phyloP scores from a whole-genome alignment of 2,329 filamentous ascomycete species.

The Chaetomium olivaceum region DNA sequence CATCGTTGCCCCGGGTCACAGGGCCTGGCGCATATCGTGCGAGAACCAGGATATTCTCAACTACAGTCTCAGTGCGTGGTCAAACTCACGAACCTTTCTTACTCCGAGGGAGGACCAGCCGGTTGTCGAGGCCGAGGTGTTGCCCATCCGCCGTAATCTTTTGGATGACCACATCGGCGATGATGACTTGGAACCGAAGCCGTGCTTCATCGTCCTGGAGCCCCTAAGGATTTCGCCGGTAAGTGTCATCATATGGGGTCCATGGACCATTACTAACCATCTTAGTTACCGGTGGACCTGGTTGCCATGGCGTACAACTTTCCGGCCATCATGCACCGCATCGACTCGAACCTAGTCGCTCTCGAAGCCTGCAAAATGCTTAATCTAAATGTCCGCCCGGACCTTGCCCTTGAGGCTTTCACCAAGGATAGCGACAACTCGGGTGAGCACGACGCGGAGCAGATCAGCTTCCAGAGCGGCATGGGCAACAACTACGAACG shows the following conservation, averaged over 20 bases:
- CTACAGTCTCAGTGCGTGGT: constrained; percentile 78
- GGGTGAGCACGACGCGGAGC: constrained; percentile 67
- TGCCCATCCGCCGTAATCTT: constrained; percentile 79
- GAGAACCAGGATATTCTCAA: constrained; percentile 66
- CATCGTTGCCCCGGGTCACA: constrained; percentile 51
- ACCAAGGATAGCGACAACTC: constrained; percentile 91
- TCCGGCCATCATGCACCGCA: constrained; percentile 78
- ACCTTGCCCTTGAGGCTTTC: constrained; percentile 79
- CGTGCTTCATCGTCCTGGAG: constrained; percentile 73
- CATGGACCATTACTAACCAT: constrained; percentile 27
- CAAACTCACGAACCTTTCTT: constrained; percentile 55
- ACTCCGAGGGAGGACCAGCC: constrained; percentile 70
- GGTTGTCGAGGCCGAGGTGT: constrained; percentile 73
- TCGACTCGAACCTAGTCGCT: constrained; percentile 80
- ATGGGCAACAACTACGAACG: constrained; percentile 97
- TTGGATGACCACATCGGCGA: constrained; percentile 65
- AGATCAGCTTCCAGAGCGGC: constrained; percentile 73
- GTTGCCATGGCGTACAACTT: constrained; percentile 74
- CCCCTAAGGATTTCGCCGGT: constrained; percentile 75
- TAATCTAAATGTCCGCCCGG: constrained; percentile 61
- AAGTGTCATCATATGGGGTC: constrained; percentile 45
- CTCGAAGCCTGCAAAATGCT: constrained; percentile 71
- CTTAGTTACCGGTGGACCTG: constrained; percentile 65
- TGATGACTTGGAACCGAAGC: constrained; percentile 43
- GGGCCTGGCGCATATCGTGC: constrained; percentile 43